These are phyloP conservation scores for Fonsecaea monophora DNA, from an alignment of 2,329 filamentous ascomycete genomes.

Conservation along the genomic window DNA sequence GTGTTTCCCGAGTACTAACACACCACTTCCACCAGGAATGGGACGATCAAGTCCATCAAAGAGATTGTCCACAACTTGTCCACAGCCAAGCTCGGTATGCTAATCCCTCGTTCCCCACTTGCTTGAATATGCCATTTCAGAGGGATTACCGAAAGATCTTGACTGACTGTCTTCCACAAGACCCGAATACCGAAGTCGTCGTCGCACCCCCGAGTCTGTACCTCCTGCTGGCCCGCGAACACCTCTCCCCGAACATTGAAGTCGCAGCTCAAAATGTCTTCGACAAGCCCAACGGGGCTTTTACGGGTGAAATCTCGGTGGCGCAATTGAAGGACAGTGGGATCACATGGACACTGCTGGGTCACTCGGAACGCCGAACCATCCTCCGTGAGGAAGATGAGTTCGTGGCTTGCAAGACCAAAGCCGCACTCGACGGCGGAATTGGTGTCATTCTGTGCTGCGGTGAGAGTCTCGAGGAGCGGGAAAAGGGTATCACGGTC, in stretches of 20 bases:
- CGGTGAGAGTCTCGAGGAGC: conserved; percentile 84
- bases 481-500: conserved; percentile 39
- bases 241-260: conserved; percentile 75
- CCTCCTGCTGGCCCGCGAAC: conserved; percentile 83
- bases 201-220: conserved; percentile 90
- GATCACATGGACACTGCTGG: conserved; percentile 88
- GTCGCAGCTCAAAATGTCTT: conserved; percentile 97
- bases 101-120: not conserved
- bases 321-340: conserved; percentile 86
- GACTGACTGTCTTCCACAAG: conserved; percentile 32
- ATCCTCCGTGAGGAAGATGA: conserved; percentile 86
- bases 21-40: conserved; percentile 72
- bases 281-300: conserved; percentile 95
- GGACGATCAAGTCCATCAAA: conserved; percentile 86
- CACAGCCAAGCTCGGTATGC: conserved; percentile 63
- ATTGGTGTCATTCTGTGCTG: conserved; percentile 95
- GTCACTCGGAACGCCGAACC: conserved; percentile 93
- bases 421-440: conserved; percentile 85
- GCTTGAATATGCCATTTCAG: not conserved
- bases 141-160: not conserved
- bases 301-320: conserved; percentile 95
- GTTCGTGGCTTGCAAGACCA: conserved; percentile 91
- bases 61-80: conserved; percentile 90
- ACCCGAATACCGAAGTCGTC: conserved; percentile 77
- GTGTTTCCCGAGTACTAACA: not conserved